A percentile compares a stretch with the other conserved stretches of the same genome.
Evolutionary conservation across 306 rosid species (phyloP).

Genomic region (Quercus bicolor): DNA sequence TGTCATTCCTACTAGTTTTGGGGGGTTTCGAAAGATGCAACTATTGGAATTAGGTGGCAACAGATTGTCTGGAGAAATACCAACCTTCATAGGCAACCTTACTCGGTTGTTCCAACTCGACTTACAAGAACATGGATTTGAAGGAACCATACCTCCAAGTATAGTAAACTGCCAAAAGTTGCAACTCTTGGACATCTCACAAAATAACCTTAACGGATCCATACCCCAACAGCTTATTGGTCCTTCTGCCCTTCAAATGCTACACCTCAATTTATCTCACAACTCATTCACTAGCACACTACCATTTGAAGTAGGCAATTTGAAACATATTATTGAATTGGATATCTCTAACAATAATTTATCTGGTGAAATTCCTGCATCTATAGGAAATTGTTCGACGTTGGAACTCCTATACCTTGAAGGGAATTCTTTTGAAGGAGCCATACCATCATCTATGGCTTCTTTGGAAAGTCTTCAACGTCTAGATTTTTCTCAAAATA

Average conservation of each 20-base stretch:
- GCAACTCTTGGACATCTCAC: too few relatives aligned
- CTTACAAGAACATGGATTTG: fast-evolving
- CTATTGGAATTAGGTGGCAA: too few relatives aligned
- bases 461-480: conserved; percentile 18
- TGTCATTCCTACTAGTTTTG: conserved; percentile 23
- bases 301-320: background rate
- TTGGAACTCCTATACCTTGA: conserved; percentile 26
- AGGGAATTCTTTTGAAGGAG: conserved; percentile 22
- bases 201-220: too few relatives aligned
- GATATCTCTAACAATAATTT: conserved; percentile 28
- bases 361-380: conserved; percentile 25
- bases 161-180: too few relatives aligned
- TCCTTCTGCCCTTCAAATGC: background rate
- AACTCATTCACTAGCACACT: too few relatives aligned
- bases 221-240: background rate
- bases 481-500: conserved; percentile 34
- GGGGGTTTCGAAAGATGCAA: too few relatives aligned
- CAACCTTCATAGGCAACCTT: too few relatives aligned
- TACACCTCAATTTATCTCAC: too few relatives aligned
- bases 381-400: conserved; percentile 18
- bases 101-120: too few relatives aligned
- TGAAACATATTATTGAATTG: conserved; percentile 1
- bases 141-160: too few relatives aligned
- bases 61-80: too few relatives aligned
- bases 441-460: conserved; percentile 34